Base-by-base conservation (phyloP, 352 stramenopile species). In the Phytophthora aleatoria region DNA sequence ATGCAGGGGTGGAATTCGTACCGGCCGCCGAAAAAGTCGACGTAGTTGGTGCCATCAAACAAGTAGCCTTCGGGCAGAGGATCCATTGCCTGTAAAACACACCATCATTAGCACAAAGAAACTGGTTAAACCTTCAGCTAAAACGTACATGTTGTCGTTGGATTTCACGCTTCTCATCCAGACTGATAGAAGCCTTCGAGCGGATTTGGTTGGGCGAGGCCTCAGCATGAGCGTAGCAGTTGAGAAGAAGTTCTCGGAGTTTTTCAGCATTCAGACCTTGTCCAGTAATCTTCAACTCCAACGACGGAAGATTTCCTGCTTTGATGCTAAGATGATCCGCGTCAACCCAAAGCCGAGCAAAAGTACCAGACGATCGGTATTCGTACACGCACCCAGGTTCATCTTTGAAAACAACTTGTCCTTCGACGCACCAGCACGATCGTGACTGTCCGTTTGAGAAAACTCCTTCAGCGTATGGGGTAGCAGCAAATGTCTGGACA, bases 1-100 rank as follows among this genome's bases (percentile, higher is more conserved):
- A 93, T 91, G 38, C 73, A 68, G 0, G 85, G 85, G 41, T 94
- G 83, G 56, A 91, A 94, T 59, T 91, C 83, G 60, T 90, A 87
- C 24, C 80, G 72, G 0, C 77, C 80, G 13, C 85, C 85, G 35
- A 84, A 87, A 42, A 87, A 87, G 53, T 94, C 83, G 24, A 90
- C 76, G 65, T 94, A 94, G 57, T 80, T 77, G 16, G 76, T 79
- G 15, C 85, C 85, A 41, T 94, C 85, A 43, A 79, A 94, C 47
- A 91, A 62, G 51, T 85, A 92, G 0, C 78, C 85, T 38, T 92
- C 81, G 0, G 85, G 85, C 12, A 94, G 74, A 1, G 83, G 75
- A 43, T 92, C 85, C 70, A 83, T 77, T 31, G 77, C 73, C 83
- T 91, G 48, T 10, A 55, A 30, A 16, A 31, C 47, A 41, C 13